These are phyloP conservation scores for Pueraria montana DNA, from an alignment of 306 rosid genomes.

Conservation along the genomic window DNA sequence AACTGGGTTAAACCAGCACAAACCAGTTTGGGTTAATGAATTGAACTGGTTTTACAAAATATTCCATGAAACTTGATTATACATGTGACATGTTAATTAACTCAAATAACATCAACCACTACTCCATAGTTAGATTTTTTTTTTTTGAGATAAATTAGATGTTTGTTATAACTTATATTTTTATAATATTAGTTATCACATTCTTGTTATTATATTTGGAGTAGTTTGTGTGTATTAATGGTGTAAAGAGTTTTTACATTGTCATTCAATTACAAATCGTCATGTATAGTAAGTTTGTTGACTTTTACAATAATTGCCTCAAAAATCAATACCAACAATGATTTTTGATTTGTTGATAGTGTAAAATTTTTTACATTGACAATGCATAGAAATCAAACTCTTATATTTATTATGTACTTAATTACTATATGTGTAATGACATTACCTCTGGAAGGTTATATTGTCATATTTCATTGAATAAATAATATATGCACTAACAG, in stretches of 20 bases:
- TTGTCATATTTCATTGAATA: background rate
- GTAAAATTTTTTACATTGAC: too few relatives aligned
- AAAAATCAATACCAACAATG: background rate
- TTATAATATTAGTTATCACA: background rate
- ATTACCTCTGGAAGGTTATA: background rate
- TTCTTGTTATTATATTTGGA: background rate
- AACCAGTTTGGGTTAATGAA: background rate
- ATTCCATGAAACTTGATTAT: background rate
- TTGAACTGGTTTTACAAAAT: background rate
- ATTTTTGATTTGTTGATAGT: too few relatives aligned
- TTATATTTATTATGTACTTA: background rate
- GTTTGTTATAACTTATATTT: background rate
- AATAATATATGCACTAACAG: too few relatives aligned
- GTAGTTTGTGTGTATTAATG: background rate
- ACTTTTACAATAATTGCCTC: too few relatives aligned
- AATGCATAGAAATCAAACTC: background rate
- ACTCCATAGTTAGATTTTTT: background rate
- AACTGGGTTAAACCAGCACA: background rate
- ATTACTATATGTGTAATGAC: background rate
- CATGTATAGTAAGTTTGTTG: too few relatives aligned
- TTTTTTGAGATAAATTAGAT: too few relatives aligned
- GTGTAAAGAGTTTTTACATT: background rate
- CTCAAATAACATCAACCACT: slow-evolving; percentile 1
- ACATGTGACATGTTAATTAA: background rate
- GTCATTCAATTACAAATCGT: background rate